Evolutionary conservation across 2,329 filamentous ascomycete genomes (phyloP).

Genomic region (Westerdykella sp.): DNA sequence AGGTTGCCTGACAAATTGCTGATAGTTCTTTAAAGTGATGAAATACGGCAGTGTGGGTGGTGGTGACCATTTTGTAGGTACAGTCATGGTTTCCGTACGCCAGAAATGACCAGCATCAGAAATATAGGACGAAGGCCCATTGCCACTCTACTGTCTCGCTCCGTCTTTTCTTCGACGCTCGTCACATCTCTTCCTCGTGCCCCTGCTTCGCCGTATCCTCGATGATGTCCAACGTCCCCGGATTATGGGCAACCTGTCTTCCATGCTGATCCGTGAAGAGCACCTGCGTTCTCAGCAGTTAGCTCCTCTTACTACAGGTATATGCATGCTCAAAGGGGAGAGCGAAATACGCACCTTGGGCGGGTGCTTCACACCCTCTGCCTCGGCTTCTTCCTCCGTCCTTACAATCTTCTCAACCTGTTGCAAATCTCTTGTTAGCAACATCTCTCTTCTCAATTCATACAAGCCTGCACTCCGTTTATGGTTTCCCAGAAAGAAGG

Average conservation of each 20-base stretch:
- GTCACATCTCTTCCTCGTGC: not conserved
- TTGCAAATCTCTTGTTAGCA: not conserved
- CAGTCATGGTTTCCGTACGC: too few relatives aligned
- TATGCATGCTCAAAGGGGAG: not conserved
- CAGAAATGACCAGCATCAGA: too few relatives aligned
- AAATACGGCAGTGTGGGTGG: too few relatives aligned
- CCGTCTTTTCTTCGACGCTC: too few relatives aligned
- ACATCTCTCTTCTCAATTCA: not conserved
- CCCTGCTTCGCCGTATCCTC: slow-evolving; percentile 2
- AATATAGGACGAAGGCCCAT: too few relatives aligned
- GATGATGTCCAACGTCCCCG: slow-evolving; percentile 26
- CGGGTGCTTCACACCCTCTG: slow-evolving; percentile 37
- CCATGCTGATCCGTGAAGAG: slow-evolving; percentile 39
- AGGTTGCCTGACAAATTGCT: too few relatives aligned
- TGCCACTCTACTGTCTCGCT: too few relatives aligned
- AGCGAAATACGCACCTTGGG: slow-evolving; percentile 26
- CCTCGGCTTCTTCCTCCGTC: slow-evolving; percentile 31
- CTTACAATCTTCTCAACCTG: slow-evolving; percentile 38
- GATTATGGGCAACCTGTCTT: slow-evolving; percentile 38
- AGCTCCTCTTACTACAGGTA: not conserved
- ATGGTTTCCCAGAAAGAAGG: too few relatives aligned
- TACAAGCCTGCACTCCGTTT: not conserved
- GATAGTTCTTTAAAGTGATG: too few relatives aligned
- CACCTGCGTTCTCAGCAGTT: slow-evolving; percentile 18
- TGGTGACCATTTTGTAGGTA: too few relatives aligned